phyloP scores from a whole-genome alignment of 2,329 filamentous ascomycete species.

The Raffaelea ambrosiae region DNA sequence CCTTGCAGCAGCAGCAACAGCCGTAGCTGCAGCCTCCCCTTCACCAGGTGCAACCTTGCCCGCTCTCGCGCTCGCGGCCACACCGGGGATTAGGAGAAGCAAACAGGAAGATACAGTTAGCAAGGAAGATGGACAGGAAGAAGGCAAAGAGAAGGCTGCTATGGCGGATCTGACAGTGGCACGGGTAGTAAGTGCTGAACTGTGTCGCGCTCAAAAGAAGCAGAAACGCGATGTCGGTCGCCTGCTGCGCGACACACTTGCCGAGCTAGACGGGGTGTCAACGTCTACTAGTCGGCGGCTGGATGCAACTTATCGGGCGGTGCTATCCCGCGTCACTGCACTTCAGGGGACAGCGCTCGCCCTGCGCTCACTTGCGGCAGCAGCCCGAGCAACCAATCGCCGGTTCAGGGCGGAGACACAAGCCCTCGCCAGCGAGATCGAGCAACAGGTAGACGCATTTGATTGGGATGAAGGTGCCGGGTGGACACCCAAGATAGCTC shows the following conservation, averaged over 20 bases:
- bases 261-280: constrained; percentile 26
- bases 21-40: constrained; percentile 4
- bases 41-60: neutral
- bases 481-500: neutral
- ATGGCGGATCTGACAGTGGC: neutral
- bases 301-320: constrained; percentile 65
- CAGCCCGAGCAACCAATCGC: constrained; percentile 48
- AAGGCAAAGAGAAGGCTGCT: neutral
- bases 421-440: constrained; percentile 51
- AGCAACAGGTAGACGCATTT: constrained; percentile 38
- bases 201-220: constrained; percentile 6
- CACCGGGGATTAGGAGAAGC: no score
- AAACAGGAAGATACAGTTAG: neutral
- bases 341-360: constrained; percentile 56
- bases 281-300: constrained; percentile 55
- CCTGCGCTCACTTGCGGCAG: constrained; percentile 57
- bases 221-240: constrained; percentile 7
- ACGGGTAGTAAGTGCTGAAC: neutral
- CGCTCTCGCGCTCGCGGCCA: no score
- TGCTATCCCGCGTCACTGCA: constrained; percentile 58
- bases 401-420: constrained; percentile 53
- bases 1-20: constrained; percentile 5
- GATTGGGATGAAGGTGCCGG: neutral
- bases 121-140: neutral
- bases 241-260: constrained; percentile 6